Evolutionary conservation across 306 rosid species (phyloP).

Genomic region (Ormosia semicastrata): DNA sequence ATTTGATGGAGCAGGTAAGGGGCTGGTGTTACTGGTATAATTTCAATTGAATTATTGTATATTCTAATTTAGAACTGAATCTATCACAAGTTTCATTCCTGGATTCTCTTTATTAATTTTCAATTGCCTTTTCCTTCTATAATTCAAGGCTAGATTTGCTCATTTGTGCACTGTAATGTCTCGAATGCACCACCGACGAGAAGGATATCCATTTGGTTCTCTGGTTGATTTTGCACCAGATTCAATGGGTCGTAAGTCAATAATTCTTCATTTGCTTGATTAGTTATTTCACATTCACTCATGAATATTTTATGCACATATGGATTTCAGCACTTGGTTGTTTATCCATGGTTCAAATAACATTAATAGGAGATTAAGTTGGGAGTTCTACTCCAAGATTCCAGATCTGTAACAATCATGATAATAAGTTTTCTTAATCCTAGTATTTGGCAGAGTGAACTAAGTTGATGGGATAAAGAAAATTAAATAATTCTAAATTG

Average conservation of each 20-base stretch:
- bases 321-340: background rate
- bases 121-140: constrained; percentile 24
- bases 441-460: background rate
- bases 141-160: constrained; percentile 96
- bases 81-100: background rate
- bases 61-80: constrained; percentile 3
- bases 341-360: background rate
- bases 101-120: constrained; percentile 17
- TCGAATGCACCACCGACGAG: constrained; percentile 96
- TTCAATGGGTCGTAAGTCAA: constrained; percentile 87
- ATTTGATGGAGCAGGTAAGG: constrained; percentile 96
- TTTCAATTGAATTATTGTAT: background rate
- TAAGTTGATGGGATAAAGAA: constrained; percentile 3
- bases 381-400: background rate
- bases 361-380: constrained; percentile 8
- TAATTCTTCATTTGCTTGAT: constrained; percentile 10
- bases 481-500: constrained; percentile 13
- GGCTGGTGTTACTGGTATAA: background rate
- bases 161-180: constrained; percentile 99
- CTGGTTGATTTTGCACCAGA: constrained; percentile 99
- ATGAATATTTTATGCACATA: background rate
- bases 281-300: constrained; percentile 3
- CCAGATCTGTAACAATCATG: background rate
- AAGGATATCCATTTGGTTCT: constrained; percentile 98
- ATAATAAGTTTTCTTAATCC: background rate